These are phyloP conservation scores for Euryodendron excelsum DNA, from an alignment of 148 eudicot genomes.

Conservation along the genomic window DNA sequence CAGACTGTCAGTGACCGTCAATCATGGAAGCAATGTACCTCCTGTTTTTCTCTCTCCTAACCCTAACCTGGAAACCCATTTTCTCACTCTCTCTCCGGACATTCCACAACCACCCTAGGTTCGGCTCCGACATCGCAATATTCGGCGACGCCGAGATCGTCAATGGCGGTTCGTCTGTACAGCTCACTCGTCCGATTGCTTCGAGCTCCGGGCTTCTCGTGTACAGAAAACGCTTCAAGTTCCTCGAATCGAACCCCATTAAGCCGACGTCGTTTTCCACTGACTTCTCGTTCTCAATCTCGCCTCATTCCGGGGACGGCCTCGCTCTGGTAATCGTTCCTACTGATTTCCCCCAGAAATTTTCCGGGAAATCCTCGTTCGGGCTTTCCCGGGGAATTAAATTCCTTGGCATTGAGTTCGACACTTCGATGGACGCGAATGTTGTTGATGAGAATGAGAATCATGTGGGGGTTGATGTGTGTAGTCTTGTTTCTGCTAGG, in stretches of 20 bases:
- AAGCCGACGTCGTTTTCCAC: slow-evolving; percentile 52
- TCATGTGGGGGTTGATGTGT: slow-evolving; percentile 55
- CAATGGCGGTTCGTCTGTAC: slow-evolving; percentile 33
- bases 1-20: neutral
- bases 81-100: slow-evolving; percentile 36
- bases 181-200: slow-evolving; percentile 33
- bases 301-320: slow-evolving; percentile 49
- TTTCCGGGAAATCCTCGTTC: slow-evolving; percentile 27
- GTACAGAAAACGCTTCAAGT: slow-evolving; percentile 41
- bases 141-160: slow-evolving; percentile 54
- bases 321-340: slow-evolving; percentile 48
- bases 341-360: slow-evolving; percentile 22
- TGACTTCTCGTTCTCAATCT: slow-evolving; percentile 57
- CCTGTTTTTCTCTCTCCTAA: slow-evolving; percentile 28
- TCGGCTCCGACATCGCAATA: slow-evolving; percentile 43
- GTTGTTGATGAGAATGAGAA: slow-evolving; percentile 46
- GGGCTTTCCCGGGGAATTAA: slow-evolving; percentile 29
- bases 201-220: slow-evolving; percentile 51
- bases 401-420: slow-evolving; percentile 58
- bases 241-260: slow-evolving; percentile 27
- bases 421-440: slow-evolving; percentile 33
- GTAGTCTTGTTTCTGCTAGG: slow-evolving; percentile 39
- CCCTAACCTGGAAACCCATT: slow-evolving; percentile 38
- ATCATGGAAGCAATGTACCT: slow-evolving; percentile 24
- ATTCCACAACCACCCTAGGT: slow-evolving; percentile 23